These are phyloP conservation scores for Scleromitrula shiraiana DNA, from an alignment of 2,329 filamentous ascomycete species.

Conservation along the genomic window DNA sequence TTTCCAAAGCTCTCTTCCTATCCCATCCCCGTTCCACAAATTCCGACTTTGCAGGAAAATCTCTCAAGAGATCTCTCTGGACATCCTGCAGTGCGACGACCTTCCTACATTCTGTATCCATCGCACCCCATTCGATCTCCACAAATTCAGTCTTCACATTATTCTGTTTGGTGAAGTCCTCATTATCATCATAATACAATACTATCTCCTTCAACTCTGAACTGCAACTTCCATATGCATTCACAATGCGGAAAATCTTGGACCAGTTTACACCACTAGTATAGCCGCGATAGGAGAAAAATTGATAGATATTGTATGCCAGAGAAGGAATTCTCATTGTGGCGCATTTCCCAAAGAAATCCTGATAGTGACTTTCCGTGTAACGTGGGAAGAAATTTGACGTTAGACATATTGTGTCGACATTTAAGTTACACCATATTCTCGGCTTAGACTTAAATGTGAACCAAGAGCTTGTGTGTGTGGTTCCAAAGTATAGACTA, in stretches of 20 bases:
- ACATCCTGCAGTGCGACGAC: background rate
- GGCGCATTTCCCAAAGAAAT: background rate
- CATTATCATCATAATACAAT: conserved; percentile 2
- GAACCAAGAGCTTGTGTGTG: background rate
- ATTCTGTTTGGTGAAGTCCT: background rate
- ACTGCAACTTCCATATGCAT: background rate
- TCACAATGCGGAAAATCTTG: background rate
- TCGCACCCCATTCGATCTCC: conserved; percentile 5
- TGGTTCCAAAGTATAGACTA: background rate
- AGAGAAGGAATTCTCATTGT: background rate
- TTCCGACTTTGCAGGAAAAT: background rate
- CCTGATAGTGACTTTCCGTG: background rate
- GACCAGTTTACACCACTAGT: background rate
- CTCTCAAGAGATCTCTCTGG: conserved; percentile 3
- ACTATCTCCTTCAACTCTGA: background rate
- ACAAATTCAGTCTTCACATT: conserved; percentile 2
- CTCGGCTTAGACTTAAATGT: background rate
- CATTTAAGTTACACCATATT: background rate
- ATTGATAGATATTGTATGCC: conserved; percentile 1
- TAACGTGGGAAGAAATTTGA: background rate
- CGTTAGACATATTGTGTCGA: conserved; percentile 1
- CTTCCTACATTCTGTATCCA: conserved; percentile 3
- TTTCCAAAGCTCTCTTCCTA: background rate
- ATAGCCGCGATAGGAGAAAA: background rate
- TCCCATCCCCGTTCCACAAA: background rate